Percentiles rank a stretch among this genome's conserved stretches.
phyloP scores from a whole-genome alignment of 208 protist species.

The Crithidia brevicula region DNA sequence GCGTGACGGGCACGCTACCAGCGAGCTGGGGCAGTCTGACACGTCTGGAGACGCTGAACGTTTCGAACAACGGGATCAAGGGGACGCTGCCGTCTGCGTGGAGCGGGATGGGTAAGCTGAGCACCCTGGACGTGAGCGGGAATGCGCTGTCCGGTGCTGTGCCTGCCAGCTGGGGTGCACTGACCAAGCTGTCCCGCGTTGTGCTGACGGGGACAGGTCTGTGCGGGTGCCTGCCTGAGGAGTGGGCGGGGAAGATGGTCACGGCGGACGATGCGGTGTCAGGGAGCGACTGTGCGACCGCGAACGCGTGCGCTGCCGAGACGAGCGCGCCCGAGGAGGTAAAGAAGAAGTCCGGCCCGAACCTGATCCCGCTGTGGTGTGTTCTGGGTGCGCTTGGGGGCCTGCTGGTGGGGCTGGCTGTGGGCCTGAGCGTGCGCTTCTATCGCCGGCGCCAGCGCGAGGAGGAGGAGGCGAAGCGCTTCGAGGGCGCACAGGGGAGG shows the following conservation, averaged over 20 bases:
- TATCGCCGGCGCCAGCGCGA: background rate
- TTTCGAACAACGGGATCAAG: background rate
- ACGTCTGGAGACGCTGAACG: background rate
- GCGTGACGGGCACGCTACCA: background rate
- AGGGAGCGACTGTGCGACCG: background rate
- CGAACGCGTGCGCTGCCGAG: background rate
- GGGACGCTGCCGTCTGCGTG: background rate
- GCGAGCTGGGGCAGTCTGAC: background rate
- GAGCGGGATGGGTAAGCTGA: background rate
- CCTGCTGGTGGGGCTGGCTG: background rate
- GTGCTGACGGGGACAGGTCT: background rate
- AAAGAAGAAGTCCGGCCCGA: slow-evolving; percentile 1
- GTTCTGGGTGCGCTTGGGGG: slow-evolving; percentile 2
- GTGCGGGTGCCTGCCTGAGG: background rate
- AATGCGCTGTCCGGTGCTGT: background rate
- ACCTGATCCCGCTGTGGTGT: slow-evolving; percentile 12
- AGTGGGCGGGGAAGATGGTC: background rate
- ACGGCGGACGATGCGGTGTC: background rate
- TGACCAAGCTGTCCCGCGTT: background rate
- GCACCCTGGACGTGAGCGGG: background rate
- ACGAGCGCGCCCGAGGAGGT: background rate
- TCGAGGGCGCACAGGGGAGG: background rate
- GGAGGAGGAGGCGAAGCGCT: background rate
- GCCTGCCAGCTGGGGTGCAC: background rate
- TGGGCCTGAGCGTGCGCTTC: background rate